Evolutionary conservation across 257 asterid species (phyloP).

Genomic region (Scutellaria minor): DNA sequence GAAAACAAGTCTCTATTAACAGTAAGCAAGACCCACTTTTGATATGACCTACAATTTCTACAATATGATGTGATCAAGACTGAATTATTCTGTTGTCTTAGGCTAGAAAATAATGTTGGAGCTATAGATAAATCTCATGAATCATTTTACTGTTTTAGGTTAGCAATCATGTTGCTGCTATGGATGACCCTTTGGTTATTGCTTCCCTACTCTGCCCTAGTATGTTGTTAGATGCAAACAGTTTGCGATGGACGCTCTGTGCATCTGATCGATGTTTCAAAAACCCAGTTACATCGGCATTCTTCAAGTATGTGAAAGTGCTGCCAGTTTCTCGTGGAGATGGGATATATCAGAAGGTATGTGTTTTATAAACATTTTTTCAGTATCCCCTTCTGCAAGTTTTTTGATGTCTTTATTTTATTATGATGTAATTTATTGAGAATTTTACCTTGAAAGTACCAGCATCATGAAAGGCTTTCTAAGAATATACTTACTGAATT

Average conservation of each 20-base stretch:
- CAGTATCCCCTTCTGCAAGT: conserved; percentile 18
- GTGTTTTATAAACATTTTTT: conserved; percentile 9
- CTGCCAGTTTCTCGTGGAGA: conserved; percentile 91
- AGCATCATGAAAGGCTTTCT: neutral
- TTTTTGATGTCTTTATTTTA: neutral
- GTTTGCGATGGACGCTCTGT: conserved; percentile 90
- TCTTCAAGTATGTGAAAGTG: conserved; percentile 85
- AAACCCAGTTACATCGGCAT: conserved; percentile 78
- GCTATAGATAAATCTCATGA: conserved; percentile 63
- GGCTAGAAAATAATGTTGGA: conserved; percentile 77
- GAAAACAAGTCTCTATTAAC: conserved; percentile 72
- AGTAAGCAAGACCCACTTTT: conserved; percentile 48
- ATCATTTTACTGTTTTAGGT: conserved; percentile 51
- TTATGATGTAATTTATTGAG: conserved; percentile 9
- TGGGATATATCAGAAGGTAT: conserved; percentile 89
- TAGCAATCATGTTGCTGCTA: conserved; percentile 91
- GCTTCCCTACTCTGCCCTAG: conserved; percentile 83
- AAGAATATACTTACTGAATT: conserved; percentile 3
- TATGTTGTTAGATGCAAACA: conserved; percentile 69
- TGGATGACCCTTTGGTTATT: conserved; percentile 89
- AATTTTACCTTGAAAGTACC: conserved; percentile 2
- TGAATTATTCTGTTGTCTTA: conserved; percentile 19
- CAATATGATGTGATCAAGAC: neutral
- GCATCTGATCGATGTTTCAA: conserved; percentile 94
- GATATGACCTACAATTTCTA: conserved; percentile 25